Evolutionary conservation across 257 asterid species (phyloP).

Genomic region (Leonotis leonurus): DNA sequence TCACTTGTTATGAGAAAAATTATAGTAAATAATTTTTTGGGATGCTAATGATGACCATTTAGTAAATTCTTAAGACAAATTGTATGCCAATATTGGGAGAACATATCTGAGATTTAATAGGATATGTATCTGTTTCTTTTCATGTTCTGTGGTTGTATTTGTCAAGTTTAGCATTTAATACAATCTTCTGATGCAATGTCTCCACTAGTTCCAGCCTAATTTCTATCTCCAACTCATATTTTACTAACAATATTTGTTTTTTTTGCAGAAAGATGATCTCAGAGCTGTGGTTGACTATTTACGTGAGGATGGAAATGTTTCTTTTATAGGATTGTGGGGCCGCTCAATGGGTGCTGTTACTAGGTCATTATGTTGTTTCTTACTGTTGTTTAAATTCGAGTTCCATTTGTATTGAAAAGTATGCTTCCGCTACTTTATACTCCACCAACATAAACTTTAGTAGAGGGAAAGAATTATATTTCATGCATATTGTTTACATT

Average conservation of each 20-base stretch:
- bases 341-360: conserved; percentile 99
- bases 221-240: no score
- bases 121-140: no score
- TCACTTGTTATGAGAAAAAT: no score
- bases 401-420: neutral
- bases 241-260: conserved; percentile 13
- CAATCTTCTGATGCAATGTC: no score
- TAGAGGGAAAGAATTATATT: neutral
- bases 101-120: no score
- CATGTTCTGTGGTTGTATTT: no score
- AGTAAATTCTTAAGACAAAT: no score
- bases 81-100: no score
- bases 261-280: conserved; percentile 87
- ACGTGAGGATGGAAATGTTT: conserved; percentile 74
- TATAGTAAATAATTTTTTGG: no score
- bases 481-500: neutral
- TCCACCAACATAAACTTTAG: neutral
- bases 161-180: no score
- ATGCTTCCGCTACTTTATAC: neutral
- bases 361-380: conserved; percentile 37
- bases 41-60: no score
- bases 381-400: neutral
- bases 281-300: conserved; percentile 74
- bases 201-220: no score
- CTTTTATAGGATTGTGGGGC: conserved; percentile 91